Evolutionary conservation across 768 basidiomycete species (phyloP).

Genomic region (Amanita pseudoporphyria): DNA sequence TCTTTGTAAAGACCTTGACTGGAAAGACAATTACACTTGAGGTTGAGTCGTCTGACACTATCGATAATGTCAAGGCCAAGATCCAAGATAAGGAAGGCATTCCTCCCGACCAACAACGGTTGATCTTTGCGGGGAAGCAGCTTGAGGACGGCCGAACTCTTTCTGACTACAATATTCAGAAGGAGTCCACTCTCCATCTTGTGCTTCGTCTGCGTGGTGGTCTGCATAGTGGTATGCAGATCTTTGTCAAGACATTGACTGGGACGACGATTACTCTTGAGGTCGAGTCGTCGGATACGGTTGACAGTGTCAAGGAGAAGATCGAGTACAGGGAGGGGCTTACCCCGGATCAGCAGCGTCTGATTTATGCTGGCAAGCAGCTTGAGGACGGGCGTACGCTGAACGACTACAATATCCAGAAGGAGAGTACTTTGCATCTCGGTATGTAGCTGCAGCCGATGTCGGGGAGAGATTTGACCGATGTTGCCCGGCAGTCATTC

Average conservation of each 20-base stretch:
- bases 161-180: constrained; percentile 60
- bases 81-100: constrained; percentile 72
- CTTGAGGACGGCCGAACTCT: constrained; percentile 81
- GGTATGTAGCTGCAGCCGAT: constrained; percentile 19
- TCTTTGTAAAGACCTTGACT: constrained; percentile 36
- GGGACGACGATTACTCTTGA: constrained; percentile 64
- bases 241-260: constrained; percentile 36
- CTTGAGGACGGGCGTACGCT: constrained; percentile 84
- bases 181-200: constrained; percentile 52
- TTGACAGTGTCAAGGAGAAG: constrained; percentile 67
- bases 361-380: constrained; percentile 85
- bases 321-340: constrained; percentile 68
- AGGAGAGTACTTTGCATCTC: constrained; percentile 52
- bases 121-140: constrained; percentile 85
- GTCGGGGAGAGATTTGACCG: constrained; percentile 6
- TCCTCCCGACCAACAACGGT: constrained; percentile 35
- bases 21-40: constrained; percentile 64
- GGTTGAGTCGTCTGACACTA: constrained; percentile 66
- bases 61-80: constrained; percentile 67
- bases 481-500: constrained; percentile 22
- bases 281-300: constrained; percentile 66
- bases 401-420: constrained; percentile 60
- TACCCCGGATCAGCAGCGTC: constrained; percentile 34
- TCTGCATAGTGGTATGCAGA: constrained; percentile 24
- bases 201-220: constrained; percentile 21